Evolutionary conservation across 2,329 filamentous ascomycete genomes (phyloP), one percentile per base, ranked within the genome.

Genomic region (Penicillium sp.): DNA sequence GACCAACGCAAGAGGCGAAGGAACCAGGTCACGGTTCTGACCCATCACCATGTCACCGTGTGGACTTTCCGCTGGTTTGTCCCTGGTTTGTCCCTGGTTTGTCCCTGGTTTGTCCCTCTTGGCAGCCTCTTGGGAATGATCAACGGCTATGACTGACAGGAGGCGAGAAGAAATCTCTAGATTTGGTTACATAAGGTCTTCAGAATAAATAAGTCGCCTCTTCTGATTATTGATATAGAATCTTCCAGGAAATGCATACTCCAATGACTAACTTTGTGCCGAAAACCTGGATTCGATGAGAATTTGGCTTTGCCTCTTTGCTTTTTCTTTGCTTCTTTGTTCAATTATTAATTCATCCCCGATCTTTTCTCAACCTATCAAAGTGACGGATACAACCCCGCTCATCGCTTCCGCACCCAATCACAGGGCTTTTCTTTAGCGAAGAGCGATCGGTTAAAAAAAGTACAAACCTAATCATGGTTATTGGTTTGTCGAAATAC

Each of bases 381-480:
- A n/a, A 53, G 19, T 15, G 45, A 3, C 10, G 10, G 13, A 19
- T 28, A 12, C 26, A 1, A 19, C 22, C 24, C n/a, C n/a, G 42
- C 15, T 40, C 5, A 26, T 51, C 56, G 35, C 56, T 53, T 51
- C 56, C 37, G 12, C 5, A 15, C 3, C 55, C 47, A 51, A 51
- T 58, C 15, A 30, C 17, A 44, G 2, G 17, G 7, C 19, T 22
- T 22, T 0, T 44, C 5, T 12, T 15, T 17, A 3, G 4, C 12
- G 15, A 13, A 28, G 12, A n/a, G 26, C 28, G 38, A 45, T 45
- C 56, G 30, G 56, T 17, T 24, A 51, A 7, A 47, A 26, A 26
- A 22, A 19, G 33, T 24, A 7, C 22, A 56, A 63, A 63, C 54
- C 26, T 49, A 58, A 61, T 61, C 49, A 42, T 33, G 35, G 26